Conservation (phyloP, 2,329 filamentous ascomycete species). For the Zasmidium citrigriseum region DNA sequence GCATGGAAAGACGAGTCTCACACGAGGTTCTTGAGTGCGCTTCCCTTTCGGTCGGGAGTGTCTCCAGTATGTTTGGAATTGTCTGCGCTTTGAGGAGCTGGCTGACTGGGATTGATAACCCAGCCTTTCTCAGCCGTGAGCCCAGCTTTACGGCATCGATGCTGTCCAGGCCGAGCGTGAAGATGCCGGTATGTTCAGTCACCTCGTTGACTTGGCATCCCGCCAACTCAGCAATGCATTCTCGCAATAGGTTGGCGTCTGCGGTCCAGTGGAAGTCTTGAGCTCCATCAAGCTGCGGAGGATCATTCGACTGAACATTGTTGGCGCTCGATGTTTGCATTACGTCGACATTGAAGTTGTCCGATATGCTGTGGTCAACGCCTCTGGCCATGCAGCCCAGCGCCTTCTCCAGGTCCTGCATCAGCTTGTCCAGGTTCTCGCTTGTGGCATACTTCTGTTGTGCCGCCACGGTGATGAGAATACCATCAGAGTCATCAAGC, state of each 20-base stretch:
- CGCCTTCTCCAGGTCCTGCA: constrained; percentile 11
- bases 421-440: constrained; percentile 33
- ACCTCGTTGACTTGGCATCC: constrained; percentile 56
- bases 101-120: constrained; percentile 67
- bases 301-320: not conserved
- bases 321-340: not conserved
- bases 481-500: constrained; percentile 47
- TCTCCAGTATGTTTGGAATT: constrained; percentile 60
- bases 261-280: constrained; percentile 60
- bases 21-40: constrained; percentile 13
- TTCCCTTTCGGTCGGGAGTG: constrained; percentile 2
- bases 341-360: constrained; percentile 10
- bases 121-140: constrained; percentile 64
- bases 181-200: constrained; percentile 63
- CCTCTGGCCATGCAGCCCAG: constrained; percentile 11
- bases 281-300: constrained; percentile 24
- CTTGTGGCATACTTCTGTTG: constrained; percentile 45
- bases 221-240: constrained; percentile 65
- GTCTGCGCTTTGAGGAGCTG: constrained; percentile 73
- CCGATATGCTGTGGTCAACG: constrained; percentile 11
- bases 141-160: constrained; percentile 88
- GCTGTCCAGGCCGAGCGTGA: constrained; percentile 85
- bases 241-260: constrained; percentile 55
- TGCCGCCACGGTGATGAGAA: constrained; percentile 63
- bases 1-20: constrained; percentile 11